These are phyloP conservation scores for Iris macrosiphon DNA, from an alignment of 106 monocot genomes.

Conservation along the genomic window DNA sequence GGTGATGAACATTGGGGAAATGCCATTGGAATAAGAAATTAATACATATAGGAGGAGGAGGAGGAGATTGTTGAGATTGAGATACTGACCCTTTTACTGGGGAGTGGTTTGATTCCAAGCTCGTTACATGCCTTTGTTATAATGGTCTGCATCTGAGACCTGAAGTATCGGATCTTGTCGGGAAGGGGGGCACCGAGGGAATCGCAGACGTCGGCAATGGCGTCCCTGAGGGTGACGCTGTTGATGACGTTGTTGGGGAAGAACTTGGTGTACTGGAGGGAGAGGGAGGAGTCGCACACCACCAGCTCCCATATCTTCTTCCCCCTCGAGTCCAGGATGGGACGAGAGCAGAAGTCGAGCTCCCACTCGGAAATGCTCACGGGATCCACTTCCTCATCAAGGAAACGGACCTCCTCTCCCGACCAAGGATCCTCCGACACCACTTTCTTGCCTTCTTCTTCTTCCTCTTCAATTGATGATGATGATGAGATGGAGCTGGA, in stretches of 20 bases:
- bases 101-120: slow-evolving; percentile 72
- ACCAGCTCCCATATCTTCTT: slow-evolving; percentile 98
- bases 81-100: slow-evolving; percentile 94
- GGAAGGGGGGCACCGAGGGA: slow-evolving; percentile 65
- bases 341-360: slow-evolving; percentile 93
- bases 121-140: slow-evolving; percentile 87
- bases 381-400: slow-evolving; percentile 42
- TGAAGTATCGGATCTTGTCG: slow-evolving; percentile 85
- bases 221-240: slow-evolving; percentile 85
- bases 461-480: no score
- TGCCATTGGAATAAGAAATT: no score
- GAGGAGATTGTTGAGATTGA: no score
- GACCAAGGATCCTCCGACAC: no score
- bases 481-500: no score
- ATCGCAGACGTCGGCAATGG: slow-evolving; percentile 46
- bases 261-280: slow-evolving; percentile 84
- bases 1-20: no score
- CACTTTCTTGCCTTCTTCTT: no score
- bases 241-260: slow-evolving; percentile 97
- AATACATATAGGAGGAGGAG: no score
- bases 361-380: slow-evolving; percentile 66
- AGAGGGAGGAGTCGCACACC: slow-evolving; percentile 75
- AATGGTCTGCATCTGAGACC: slow-evolving; percentile 99
- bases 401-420: slow-evolving; percentile 68
- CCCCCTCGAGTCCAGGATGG: slow-evolving; percentile 72